These are phyloP conservation scores for Populus euphratica DNA, from an alignment of 345 rosid genomes.

Conservation along the genomic window DNA sequence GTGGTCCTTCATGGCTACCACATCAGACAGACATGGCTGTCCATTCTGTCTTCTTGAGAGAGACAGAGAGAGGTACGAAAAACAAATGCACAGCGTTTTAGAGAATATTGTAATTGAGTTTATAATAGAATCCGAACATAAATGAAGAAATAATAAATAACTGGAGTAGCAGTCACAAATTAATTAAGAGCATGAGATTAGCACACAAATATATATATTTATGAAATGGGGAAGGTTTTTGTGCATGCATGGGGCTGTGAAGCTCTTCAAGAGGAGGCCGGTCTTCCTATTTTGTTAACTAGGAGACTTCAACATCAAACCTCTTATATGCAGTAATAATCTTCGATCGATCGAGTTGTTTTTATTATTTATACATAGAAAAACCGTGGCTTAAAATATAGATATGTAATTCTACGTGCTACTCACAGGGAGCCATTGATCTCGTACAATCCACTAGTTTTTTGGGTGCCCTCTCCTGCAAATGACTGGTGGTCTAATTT, in stretches of 20 bases:
- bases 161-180: neutral
- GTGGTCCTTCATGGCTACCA: neutral
- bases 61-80: neutral
- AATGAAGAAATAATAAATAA: neutral
- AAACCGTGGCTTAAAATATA: neutral
- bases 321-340: neutral
- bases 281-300: conserved; percentile 5
- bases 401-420: neutral
- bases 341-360: neutral
- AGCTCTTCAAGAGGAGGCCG: neutral
- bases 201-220: neutral
- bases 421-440: conserved; percentile 13
- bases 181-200: neutral
- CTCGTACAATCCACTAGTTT: conserved; percentile 58
- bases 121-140: neutral
- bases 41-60: neutral
- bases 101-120: neutral
- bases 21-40: neutral
- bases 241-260: neutral
- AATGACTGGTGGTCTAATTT: conserved; percentile 54
- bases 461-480: conserved; percentile 44
- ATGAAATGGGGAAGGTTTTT: too few relatives aligned
- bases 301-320: conserved; percentile 16
- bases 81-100: neutral
- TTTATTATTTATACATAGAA: conserved; percentile 9